Percentiles rank a stretch among this genome's conserved stretches.
These are phyloP conservation scores for Ascocoryne sarcoides DNA, from an alignment of 2,329 filamentous ascomycete species.

Conservation along the genomic window DNA sequence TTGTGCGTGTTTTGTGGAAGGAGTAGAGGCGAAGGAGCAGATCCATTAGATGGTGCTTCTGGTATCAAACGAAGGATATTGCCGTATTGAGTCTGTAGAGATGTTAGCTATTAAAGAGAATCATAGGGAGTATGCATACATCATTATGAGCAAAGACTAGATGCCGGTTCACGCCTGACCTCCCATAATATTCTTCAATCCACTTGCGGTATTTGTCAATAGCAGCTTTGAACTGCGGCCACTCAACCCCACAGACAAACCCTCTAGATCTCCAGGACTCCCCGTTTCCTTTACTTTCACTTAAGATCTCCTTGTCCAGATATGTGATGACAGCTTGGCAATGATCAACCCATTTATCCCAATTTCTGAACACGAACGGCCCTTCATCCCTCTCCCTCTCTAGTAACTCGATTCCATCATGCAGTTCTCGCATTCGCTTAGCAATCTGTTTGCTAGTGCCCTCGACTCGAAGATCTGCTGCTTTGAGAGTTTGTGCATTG, in stretches of 20 bases:
- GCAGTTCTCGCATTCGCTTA: constrained; percentile 93
- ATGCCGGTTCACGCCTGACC: constrained; percentile 56
- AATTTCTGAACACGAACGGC: constrained; percentile 81
- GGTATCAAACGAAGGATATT: constrained; percentile 76
- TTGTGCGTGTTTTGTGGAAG: constrained; percentile 91
- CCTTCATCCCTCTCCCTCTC: constrained; percentile 69
- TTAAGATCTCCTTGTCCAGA: constrained; percentile 47
- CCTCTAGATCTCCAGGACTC: constrained; percentile 61
- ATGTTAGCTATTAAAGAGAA: constrained; percentile 5
- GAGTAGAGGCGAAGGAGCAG: constrained; percentile 63
- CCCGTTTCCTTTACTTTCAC: constrained; percentile 27
- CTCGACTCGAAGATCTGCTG: constrained; percentile 65
- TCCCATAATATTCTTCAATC: constrained; percentile 62
- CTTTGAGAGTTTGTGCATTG: constrained; percentile 71
- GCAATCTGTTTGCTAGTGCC: constrained; percentile 89
- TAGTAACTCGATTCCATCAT: constrained; percentile 84
- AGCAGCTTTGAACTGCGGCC: constrained; percentile 65
- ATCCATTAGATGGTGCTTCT: constrained; percentile 38
- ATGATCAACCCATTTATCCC: constrained; percentile 62
- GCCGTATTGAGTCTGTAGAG: constrained; percentile 80
- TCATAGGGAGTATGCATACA: no score
- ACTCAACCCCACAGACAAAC: constrained; percentile 75
- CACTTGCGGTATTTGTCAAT: constrained; percentile 71
- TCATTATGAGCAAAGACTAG: constrained; percentile 98
- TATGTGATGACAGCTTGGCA: constrained; percentile 43